Conservation (phyloP, 768 basidiomycete species). For the Boletus eberwhitei region DNA sequence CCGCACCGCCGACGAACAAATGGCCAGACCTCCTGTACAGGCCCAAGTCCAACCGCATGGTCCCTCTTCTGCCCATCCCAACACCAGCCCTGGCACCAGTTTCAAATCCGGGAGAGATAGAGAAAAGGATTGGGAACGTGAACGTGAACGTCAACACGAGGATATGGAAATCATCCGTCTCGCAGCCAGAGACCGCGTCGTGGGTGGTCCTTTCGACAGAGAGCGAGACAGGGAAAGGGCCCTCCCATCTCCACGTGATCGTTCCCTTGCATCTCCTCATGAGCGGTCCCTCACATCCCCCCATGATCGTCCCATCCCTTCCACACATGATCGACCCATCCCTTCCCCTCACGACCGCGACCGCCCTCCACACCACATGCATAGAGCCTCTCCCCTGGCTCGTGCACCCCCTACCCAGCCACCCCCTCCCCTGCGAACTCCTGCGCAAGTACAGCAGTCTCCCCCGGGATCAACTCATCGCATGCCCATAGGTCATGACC, state of each 20-base stretch:
- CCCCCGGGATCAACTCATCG: constrained; percentile 25
- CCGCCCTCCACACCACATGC: constrained; percentile 20
- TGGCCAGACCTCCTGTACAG: constrained; percentile 23
- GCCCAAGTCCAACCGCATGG: constrained; percentile 15
- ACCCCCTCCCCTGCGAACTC: constrained; percentile 11
- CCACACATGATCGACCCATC: constrained; percentile 21
- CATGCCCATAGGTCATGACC: constrained; percentile 21
- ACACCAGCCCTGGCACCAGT: constrained; percentile 19
- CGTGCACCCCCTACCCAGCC: constrained; percentile 20
- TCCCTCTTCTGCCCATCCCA: constrained; percentile 17
- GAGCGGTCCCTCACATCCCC: constrained; percentile 21
- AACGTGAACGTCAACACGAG: constrained; percentile 29
- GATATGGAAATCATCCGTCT: constrained; percentile 28
- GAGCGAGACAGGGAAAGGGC: constrained; percentile 26
- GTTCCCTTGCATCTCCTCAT: constrained; percentile 21
- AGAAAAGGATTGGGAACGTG: constrained; percentile 29
- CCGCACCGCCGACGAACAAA: constrained; percentile 30
- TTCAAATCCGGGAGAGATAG: constrained; percentile 26
- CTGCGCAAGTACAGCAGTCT: constrained; percentile 20
- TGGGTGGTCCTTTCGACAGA: constrained; percentile 22
- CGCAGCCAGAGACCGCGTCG: constrained; percentile 23
- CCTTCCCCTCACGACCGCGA: constrained; percentile 28
- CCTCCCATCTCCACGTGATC: constrained; percentile 26
- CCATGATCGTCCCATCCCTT: constrained; percentile 23
- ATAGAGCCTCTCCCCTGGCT: constrained; percentile 23